Conservation (phyloP, 2,329 filamentous ascomycete genomes). For the Cytospora piceicola region DNA sequence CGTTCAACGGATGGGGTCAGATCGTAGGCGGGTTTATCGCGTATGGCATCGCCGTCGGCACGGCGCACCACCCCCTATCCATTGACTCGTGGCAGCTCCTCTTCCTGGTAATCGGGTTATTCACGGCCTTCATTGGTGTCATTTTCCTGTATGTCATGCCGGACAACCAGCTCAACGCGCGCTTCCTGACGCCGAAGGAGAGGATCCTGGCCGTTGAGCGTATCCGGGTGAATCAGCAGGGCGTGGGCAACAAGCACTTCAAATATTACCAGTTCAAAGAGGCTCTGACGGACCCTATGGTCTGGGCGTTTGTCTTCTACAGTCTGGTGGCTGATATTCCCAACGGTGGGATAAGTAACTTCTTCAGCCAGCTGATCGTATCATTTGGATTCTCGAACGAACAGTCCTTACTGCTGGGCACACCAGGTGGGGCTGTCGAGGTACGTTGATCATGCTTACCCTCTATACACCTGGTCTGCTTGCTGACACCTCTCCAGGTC, state of each 20-base stretch:
- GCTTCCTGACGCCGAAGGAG: slow-evolving; percentile 60
- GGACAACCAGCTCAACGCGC: slow-evolving; percentile 46
- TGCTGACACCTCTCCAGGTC: slow-evolving; percentile 31
- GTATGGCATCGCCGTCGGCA: slow-evolving; percentile 54
- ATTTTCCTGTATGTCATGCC: slow-evolving; percentile 55
- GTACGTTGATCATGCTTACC: slow-evolving; percentile 45
- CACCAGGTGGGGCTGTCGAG: slow-evolving; percentile 68
- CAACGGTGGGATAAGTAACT: slow-evolving; percentile 42
- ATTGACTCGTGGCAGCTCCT: slow-evolving; percentile 70
- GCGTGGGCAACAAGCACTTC: slow-evolving; percentile 71
- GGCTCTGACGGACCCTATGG: slow-evolving; percentile 43
- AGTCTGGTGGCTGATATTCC: slow-evolving; percentile 43
- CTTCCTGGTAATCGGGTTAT: slow-evolving; percentile 57
- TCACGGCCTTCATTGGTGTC: slow-evolving; percentile 53
- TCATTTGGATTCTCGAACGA: slow-evolving; percentile 67
- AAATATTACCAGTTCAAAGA: slow-evolving; percentile 63
- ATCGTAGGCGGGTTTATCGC: slow-evolving; percentile 46
- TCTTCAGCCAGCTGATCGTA: slow-evolving; percentile 48
- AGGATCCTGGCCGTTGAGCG: slow-evolving; percentile 56
- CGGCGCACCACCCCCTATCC: slow-evolving; percentile 41
- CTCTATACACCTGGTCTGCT: slow-evolving; percentile 45
- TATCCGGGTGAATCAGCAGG: slow-evolving; percentile 67
- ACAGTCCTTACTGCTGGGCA: slow-evolving; percentile 66
- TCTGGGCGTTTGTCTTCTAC: slow-evolving; percentile 44
- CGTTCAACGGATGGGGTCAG: slow-evolving; percentile 50